phyloP scores from a whole-genome alignment of 139 green algal genomes.

The Mychonastes homosphaera region DNA sequence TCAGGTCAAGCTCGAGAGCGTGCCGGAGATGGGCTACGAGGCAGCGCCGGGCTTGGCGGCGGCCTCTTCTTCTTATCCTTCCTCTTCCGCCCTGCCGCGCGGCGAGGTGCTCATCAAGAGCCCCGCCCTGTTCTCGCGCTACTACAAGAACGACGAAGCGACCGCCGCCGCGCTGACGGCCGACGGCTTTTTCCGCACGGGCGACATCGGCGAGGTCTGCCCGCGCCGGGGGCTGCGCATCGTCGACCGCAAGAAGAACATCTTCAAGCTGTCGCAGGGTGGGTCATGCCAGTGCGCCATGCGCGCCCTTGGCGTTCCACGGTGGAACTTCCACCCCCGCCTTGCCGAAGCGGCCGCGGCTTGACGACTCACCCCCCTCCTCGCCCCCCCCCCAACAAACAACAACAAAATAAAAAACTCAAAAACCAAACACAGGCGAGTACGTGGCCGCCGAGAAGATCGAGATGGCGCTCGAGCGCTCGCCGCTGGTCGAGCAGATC shows the following conservation, averaged over 20 bases:
- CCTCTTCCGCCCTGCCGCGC: too few species aligned
- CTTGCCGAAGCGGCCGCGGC: not conserved
- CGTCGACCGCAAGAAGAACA: slow-evolving; percentile 98
- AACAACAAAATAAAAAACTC: not conserved
- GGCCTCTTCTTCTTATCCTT: not conserved
- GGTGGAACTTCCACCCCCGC: not conserved
- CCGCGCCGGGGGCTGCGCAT: slow-evolving; percentile 70
- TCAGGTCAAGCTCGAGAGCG: too few species aligned
- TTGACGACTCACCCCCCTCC: not conserved
- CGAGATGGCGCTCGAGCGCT: slow-evolving; percentile 82
- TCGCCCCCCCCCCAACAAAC: not conserved
- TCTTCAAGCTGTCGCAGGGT: slow-evolving; percentile 96
- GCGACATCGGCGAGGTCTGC: slow-evolving; percentile 80
- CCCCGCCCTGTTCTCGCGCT: slow-evolving; percentile 73
- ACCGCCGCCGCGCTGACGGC: slow-evolving; percentile 33
- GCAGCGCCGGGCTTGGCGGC: not conserved
- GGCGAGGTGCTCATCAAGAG: slow-evolving; percentile 66
- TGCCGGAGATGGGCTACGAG: slow-evolving; percentile 78
- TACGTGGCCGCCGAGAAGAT: slow-evolving; percentile 96
- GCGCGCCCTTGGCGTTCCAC: not conserved
- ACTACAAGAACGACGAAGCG: slow-evolving; percentile 82
- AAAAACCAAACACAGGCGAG: slow-evolving; percentile 50
- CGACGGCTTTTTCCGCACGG: slow-evolving; percentile 88
- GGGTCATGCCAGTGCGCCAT: not conserved
- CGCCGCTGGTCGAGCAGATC: slow-evolving; percentile 67